phyloP scores from a whole-genome alignment of 306 rosid species.

The Begonia masoniana region DNA sequence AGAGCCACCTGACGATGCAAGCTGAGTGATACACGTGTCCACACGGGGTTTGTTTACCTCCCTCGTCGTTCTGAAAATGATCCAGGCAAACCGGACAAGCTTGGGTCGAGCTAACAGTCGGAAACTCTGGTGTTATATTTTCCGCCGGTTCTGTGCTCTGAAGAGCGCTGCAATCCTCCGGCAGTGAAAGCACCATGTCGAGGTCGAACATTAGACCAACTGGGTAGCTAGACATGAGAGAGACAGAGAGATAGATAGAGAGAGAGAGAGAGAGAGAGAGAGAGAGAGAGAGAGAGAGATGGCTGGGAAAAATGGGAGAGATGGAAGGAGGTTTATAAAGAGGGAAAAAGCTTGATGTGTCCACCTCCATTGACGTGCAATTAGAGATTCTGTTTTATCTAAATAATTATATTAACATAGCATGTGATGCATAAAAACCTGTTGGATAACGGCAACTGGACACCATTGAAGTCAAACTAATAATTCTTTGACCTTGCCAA shows the following conservation, averaged over 20 bases:
- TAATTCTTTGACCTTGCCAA: too few species aligned
- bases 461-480: too few species aligned
- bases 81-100: slow-evolving; percentile 55
- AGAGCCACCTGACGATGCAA: slow-evolving; percentile 56
- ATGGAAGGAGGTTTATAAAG: background rate
- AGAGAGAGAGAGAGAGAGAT: background rate
- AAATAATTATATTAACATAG: too few species aligned
- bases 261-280: background rate
- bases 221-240: slow-evolving; percentile 6
- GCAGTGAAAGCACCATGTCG: slow-evolving; percentile 1
- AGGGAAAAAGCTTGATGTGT: too few species aligned
- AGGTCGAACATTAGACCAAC: slow-evolving; percentile 7
- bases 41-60: slow-evolving; percentile 33
- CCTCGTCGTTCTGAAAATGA: slow-evolving; percentile 13
- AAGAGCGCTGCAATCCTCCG: slow-evolving; percentile 1
- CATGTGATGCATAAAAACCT: too few species aligned
- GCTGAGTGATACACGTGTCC: slow-evolving; percentile 51
- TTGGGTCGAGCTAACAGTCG: slow-evolving; percentile 12
- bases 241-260: background rate
- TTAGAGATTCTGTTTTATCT: too few species aligned
- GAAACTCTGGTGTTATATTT: slow-evolving; percentile 3
- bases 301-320: slow-evolving; percentile 1
- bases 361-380: too few species aligned
- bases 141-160: slow-evolving; percentile 4
- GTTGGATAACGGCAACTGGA: too few species aligned